Conservation (phyloP, 2,329 filamentous ascomycete species). For the Aspergillus sojae region DNA sequence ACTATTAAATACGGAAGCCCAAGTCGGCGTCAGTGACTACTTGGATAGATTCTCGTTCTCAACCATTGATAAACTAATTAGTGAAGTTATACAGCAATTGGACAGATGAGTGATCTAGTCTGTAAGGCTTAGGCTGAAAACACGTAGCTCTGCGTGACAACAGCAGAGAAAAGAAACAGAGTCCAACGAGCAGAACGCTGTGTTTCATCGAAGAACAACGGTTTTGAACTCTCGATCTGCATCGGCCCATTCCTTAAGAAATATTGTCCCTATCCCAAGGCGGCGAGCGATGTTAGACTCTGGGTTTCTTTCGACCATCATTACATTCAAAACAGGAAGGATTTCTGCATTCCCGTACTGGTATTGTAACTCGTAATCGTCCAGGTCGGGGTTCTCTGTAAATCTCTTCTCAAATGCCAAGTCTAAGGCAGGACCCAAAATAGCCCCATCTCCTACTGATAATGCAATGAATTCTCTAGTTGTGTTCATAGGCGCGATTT, state of each 20-base stretch:
- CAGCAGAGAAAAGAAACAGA: too few species aligned
- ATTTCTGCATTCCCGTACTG: background rate
- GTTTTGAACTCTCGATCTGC: background rate
- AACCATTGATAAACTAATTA: too few species aligned
- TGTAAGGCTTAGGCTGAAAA: too few species aligned
- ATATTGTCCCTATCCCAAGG: background rate
- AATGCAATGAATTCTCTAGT: background rate
- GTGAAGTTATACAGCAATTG: too few species aligned
- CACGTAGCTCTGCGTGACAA: too few species aligned
- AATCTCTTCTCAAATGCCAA: background rate
- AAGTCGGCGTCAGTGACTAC: too few species aligned
- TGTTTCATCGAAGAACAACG: background rate
- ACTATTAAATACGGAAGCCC: too few species aligned
- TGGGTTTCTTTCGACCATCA: background rate
- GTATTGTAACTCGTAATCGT: too few species aligned
- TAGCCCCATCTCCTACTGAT: background rate
- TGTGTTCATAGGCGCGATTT: background rate
- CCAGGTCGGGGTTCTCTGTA: background rate
- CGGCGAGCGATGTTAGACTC: background rate
- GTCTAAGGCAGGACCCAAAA: background rate
- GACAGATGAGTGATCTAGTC: too few species aligned
- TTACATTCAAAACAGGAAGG: background rate
- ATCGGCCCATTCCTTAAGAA: background rate
- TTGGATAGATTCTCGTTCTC: too few species aligned
- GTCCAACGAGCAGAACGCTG: too few species aligned